A percentile compares a stretch with the other conserved stretches of the same genome.
phyloP scores from a whole-genome alignment of 768 basidiomycete genomes.

The Hydnomerulius pinastri region DNA sequence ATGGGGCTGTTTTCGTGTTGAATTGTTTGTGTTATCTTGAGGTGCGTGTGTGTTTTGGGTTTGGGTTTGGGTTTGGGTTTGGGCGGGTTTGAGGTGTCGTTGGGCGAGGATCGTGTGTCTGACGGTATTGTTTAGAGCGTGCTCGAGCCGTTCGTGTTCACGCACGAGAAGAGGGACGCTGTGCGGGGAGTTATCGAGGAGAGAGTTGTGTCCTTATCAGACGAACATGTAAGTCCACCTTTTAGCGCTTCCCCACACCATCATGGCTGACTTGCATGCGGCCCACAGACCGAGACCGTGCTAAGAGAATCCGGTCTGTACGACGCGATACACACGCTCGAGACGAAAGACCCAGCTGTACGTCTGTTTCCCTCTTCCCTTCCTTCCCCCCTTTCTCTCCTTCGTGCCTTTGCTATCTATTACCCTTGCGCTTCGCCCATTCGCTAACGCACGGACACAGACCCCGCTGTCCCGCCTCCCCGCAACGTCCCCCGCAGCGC shows the following conservation, averaged over 20 bases:
- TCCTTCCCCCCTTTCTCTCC: background rate
- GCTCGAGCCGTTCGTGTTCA: constrained; percentile 70
- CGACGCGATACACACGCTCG: constrained; percentile 22
- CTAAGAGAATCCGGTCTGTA: constrained; percentile 30
- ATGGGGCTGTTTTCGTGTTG: constrained; percentile 77
- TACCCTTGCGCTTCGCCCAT: background rate
- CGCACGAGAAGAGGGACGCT: constrained; percentile 54
- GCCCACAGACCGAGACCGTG: constrained; percentile 19
- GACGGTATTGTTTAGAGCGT: constrained; percentile 46
- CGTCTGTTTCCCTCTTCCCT: background rate
- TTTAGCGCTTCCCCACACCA: background rate
- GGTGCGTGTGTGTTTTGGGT: constrained; percentile 43
- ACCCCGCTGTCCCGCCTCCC: constrained; percentile 75
- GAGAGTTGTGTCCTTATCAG: constrained; percentile 63
- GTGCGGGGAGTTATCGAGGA: constrained; percentile 64
- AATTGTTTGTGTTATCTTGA: constrained; percentile 85
- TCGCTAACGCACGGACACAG: constrained; percentile 34
- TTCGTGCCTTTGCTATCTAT: background rate
- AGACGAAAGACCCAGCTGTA: constrained; percentile 26
- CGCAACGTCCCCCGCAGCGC: constrained; percentile 58
- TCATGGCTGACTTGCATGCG: no score
- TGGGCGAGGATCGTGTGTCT: no score
- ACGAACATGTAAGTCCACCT: constrained; percentile 71
- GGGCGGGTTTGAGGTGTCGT: no score
- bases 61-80: background rate